phyloP scores from a whole-genome alignment of 116 monocot species.

The Trichopus zeylanicus region DNA sequence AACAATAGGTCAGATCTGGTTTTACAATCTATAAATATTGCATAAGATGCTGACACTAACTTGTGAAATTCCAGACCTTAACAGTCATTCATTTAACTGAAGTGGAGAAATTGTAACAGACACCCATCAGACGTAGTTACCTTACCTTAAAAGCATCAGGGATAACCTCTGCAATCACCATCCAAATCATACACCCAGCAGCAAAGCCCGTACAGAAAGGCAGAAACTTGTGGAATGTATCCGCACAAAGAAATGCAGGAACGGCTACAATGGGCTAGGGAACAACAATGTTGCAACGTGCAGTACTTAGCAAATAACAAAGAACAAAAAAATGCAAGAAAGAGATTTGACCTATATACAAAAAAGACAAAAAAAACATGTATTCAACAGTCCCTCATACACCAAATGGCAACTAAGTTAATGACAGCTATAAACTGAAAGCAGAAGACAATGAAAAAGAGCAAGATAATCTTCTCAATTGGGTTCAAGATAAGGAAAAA shows the following conservation, averaged over 20 bases:
- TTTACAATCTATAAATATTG: too few relatives aligned
- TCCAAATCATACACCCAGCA: conserved; percentile 99
- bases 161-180: conserved; percentile 96
- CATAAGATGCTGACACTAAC: not conserved
- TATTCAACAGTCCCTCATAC: too few relatives aligned
- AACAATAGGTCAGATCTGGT: not conserved
- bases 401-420: not conserved
- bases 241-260: conserved; percentile 91
- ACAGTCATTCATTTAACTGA: not conserved
- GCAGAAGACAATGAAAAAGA: too few relatives aligned
- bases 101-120: not conserved
- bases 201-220: conserved; percentile 98
- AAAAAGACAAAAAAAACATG: too few relatives aligned
- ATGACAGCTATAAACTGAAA: too few relatives aligned
- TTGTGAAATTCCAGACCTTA: not conserved
- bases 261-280: conserved; percentile 91
- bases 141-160: conserved; percentile 98
- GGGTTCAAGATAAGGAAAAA: too few relatives aligned
- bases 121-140: not conserved
- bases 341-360: too few relatives aligned
- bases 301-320: conserved; percentile 1
- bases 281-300: conserved; percentile 3
- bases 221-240: conserved; percentile 85
- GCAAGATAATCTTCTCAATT: too few relatives aligned
- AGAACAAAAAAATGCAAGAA: not conserved